Base-by-base conservation (phyloP, 2,329 filamentous ascomycete species). In the Aspergillus versicolor region DNA sequence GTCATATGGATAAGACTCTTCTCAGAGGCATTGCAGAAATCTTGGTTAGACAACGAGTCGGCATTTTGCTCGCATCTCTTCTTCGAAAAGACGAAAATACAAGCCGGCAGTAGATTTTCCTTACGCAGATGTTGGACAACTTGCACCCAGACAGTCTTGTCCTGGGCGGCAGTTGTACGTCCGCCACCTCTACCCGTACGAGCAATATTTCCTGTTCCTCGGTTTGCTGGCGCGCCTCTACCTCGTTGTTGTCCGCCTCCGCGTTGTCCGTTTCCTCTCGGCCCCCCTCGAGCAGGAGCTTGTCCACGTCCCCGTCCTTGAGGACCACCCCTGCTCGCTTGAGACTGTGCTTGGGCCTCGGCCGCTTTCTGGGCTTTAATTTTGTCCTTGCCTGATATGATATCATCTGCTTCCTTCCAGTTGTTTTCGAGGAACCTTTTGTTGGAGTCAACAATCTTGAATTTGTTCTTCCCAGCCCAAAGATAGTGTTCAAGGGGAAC, bases 31-130 rank as follows among this genome's bases (percentile, higher is more conserved):
- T 89, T 97, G 71, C 90, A 95, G 69, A 96, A 97, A 70, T 99
- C 94, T 64, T 96, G 88, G 69, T 97, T 97, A 60, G 90, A 93
- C 21, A 99, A 81, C 0, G 94, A 93, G 71, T 97, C 91, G 0
- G 94, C 94, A 71, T 97, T 99, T 70, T 97, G 92, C 73, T 99
- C 94, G 67, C 94, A 97, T 52, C 94, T 83, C 75, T 94, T 96
- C 78, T 97, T 99, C 3, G 94, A 99, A 75, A 99, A 99, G 55
- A 99, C 93, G 70, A 99, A 99, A 64, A 99, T 96, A 72, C 93
- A 97, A 8, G 90, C 91, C 0, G 94, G 94, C 3, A 99, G 83
- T 4, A 99, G 81, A 48, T 86, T 91, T 52, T 92, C 86, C 73
- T 96, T 96, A 67, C 88, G 90, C 53, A 99, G 81, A 74, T 91